Conservation (phyloP, 2,329 filamentous ascomycete species). For the Fusarium sororula region DNA sequence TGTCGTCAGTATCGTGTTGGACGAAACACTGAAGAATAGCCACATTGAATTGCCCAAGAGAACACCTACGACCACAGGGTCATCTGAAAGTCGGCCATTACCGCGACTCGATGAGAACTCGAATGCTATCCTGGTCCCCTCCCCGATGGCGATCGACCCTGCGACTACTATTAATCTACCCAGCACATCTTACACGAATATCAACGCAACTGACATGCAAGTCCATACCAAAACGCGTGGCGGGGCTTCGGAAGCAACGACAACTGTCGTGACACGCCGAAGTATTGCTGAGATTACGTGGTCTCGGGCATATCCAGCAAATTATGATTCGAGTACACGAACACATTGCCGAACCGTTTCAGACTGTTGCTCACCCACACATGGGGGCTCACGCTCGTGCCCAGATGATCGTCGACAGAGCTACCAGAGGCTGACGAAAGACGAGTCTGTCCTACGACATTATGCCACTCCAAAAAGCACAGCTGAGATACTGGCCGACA, state of each 20-base stretch:
- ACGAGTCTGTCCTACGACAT: constrained; percentile 34
- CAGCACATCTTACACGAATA: constrained; percentile 43
- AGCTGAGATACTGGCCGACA: constrained; percentile 32
- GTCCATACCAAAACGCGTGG: constrained; percentile 33
- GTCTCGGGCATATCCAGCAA: constrained; percentile 26
- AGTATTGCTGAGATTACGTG: constrained; percentile 46
- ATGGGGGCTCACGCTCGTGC: constrained; percentile 9
- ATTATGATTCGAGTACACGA: background rate
- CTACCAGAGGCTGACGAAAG: background rate
- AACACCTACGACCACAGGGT: constrained; percentile 4
- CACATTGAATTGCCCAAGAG: background rate
- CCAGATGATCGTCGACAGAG: constrained; percentile 25
- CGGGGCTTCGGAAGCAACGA: constrained; percentile 30
- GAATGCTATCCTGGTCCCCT: constrained; percentile 40
- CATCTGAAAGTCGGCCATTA: constrained; percentile 9
- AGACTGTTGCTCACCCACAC: constrained; percentile 31
- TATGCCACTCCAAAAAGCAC: constrained; percentile 29
- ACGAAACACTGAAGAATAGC: constrained; percentile 19
- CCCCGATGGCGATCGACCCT: constrained; percentile 41
- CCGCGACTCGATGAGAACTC: constrained; percentile 32
- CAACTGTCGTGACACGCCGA: constrained; percentile 43
- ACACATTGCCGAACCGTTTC: constrained; percentile 28
- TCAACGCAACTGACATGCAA: constrained; percentile 34
- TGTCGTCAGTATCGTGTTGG: constrained; percentile 33
- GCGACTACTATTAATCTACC: constrained; percentile 49